Evolutionary conservation across 2,329 filamentous ascomycete genomes (phyloP), one percentile per base, ranked within the genome.

Genomic region (Eutypa lata): DNA sequence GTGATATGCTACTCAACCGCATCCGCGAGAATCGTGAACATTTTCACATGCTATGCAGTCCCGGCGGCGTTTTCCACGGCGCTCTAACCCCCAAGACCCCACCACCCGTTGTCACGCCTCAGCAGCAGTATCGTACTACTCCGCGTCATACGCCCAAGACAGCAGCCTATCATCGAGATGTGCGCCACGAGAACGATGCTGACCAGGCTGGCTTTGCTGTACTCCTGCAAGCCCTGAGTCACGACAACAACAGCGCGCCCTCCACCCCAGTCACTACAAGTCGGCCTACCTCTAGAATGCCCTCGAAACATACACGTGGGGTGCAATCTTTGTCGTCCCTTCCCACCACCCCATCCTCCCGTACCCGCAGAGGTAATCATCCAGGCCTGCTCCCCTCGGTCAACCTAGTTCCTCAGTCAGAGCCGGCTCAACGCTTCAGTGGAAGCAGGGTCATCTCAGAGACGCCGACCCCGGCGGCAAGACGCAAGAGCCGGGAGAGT

Each of bases 1-100:
- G 91, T 51, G 79, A 85, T 38, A 81, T 90, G 68, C 78, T 97
- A 48, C 83, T 92, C 53, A 89, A 86, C 56, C 87, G 93, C 19
- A 96, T 97, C 58, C 84, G 89, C 42, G 90, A 96, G 68, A 96
- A 96, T 66, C 80, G 93, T 57, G 89, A 95, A 66, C 91, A 96
- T 65, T 86, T 96, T 62, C 89, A 90, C 53, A 81, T 82, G 65
- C 82, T 96, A 47, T 87, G 89, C 64, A 88, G 89, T 61, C 89
- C 90, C 2, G 87, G 88, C 14, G 85, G 83, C 48, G 82, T 83
- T 33, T 85, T 85, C 52, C 81, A 88, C 55, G 75, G 81, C 53
- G 78, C 84, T 53, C 72, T 86, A 54, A 85, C 83, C 2, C 84
- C 86, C 58, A 73, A 78, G 73, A 69, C 77, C 57, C 69, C 80